These are phyloP conservation scores for Gonium pectorale DNA, from an alignment of 139 green algal genomes.

Conservation along the genomic window DNA sequence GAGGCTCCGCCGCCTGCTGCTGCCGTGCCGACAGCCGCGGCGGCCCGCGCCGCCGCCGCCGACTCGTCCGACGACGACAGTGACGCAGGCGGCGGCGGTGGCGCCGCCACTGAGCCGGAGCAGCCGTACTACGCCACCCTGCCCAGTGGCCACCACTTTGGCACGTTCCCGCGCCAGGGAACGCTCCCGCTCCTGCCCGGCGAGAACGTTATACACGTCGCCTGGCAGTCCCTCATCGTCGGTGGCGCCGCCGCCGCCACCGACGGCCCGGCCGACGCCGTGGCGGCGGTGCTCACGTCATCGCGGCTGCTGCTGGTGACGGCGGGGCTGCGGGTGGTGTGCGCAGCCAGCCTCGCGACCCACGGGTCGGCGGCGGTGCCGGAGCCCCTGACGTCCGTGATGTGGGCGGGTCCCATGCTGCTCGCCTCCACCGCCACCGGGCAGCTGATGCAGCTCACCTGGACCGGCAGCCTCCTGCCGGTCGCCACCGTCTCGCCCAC, in stretches of 20 bases:
- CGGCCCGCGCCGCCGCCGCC: neutral
- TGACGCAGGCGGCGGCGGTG: neutral
- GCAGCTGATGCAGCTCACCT: slow-evolving; percentile 62
- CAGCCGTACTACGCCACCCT: slow-evolving; percentile 14
- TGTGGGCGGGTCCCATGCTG: slow-evolving; percentile 66
- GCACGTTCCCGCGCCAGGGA: slow-evolving; percentile 22
- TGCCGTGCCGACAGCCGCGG: too few relatives aligned
- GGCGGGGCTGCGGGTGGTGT: slow-evolving; percentile 20
- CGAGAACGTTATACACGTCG: slow-evolving; percentile 56
- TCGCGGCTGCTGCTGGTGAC: slow-evolving; percentile 63
- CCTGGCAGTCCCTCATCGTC: slow-evolving; percentile 44
- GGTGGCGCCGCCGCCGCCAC: neutral
- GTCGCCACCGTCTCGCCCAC: slow-evolving; percentile 42
- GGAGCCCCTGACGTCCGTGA: slow-evolving; percentile 53
- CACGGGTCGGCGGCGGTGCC: neutral
- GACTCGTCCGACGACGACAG: neutral
- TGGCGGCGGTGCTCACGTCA: slow-evolving; percentile 61
- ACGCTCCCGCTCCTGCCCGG: slow-evolving; percentile 46
- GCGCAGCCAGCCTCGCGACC: neutral
- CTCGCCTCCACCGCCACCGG: slow-evolving; percentile 53
- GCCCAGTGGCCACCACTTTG: slow-evolving; percentile 38
- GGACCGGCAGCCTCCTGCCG: slow-evolving; percentile 54
- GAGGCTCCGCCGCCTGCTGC: neutral
- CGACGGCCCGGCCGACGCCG: slow-evolving; percentile 36
- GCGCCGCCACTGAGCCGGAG: neutral